Evolutionary conservation across 2,329 filamentous ascomycete genomes (phyloP).

Genomic region (Phaeophleospora eucalypticola): DNA sequence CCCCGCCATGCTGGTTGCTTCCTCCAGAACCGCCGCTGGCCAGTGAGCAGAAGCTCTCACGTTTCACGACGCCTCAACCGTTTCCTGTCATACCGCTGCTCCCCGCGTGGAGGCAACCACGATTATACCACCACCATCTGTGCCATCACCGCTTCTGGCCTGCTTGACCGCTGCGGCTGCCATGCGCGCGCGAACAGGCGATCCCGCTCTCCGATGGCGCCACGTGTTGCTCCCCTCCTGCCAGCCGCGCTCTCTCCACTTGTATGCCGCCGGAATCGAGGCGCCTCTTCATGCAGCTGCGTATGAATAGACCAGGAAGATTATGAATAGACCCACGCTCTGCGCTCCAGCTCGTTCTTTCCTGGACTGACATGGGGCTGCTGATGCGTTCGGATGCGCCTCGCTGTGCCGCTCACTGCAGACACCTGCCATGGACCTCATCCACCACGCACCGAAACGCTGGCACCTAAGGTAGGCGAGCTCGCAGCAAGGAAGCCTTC

Average conservation of each 20-base stretch:
- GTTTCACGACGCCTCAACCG: no score
- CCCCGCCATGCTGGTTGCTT: no score
- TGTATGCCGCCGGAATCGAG: neutral
- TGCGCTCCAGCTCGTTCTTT: neutral
- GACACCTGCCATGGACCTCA: no score
- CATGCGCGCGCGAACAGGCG: neutral
- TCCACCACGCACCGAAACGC: neutral
- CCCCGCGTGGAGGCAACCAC: no score
- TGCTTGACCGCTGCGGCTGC: neutral
- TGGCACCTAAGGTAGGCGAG: neutral
- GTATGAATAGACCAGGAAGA: neutral
- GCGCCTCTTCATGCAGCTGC: neutral
- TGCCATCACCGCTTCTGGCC: neutral
- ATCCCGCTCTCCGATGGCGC: neutral
- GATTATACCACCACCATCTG: neutral
- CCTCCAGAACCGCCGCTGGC: no score
- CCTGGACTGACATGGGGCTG: neutral
- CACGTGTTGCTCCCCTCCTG: neutral
- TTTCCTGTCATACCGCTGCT: no score
- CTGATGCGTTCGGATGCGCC: neutral
- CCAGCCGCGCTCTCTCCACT: neutral
- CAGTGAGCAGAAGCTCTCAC: no score
- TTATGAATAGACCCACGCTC: neutral
- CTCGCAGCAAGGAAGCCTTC: neutral
- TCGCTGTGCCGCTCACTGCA: neutral